Percentiles rank a stretch among this genome's conserved stretches.
These are phyloP conservation scores for Ophiostoma sp. DNA, from an alignment of 2,329 filamentous ascomycete genomes.

Conservation along the genomic window DNA sequence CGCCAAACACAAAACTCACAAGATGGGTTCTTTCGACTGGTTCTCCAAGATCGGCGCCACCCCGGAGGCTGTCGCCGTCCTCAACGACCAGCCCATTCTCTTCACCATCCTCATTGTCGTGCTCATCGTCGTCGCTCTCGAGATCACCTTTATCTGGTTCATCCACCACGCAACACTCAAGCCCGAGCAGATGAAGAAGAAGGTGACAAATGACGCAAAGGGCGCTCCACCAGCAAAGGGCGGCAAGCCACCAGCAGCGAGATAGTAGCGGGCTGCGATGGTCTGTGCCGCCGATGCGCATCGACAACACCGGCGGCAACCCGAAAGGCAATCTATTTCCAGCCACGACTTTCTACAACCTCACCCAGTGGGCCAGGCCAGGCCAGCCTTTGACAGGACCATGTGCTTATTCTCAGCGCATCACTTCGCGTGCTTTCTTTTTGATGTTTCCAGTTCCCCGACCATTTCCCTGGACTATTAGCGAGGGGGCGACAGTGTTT, in stretches of 20 bases:
- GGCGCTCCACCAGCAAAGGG: slow-evolving; percentile 33
- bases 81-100: slow-evolving; percentile 57
- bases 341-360: neutral
- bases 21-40: slow-evolving; percentile 51
- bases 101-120: slow-evolving; percentile 54
- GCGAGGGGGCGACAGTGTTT: no score
- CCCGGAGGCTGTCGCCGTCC: slow-evolving; percentile 50
- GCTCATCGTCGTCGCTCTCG: slow-evolving; percentile 44
- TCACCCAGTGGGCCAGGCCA: neutral
- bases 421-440: neutral
- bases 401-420: neutral
- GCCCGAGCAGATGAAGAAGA: slow-evolving; percentile 54
- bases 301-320: no score
- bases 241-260: slow-evolving; percentile 26
- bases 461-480: no score
- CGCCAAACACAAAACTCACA: neutral
- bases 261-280: slow-evolving; percentile 16
- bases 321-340: neutral
- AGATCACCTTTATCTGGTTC: slow-evolving; percentile 49
- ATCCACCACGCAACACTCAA: slow-evolving; percentile 57
- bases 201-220: slow-evolving; percentile 37
- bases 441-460: no score
- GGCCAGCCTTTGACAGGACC: neutral
- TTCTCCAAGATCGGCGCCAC: slow-evolving; percentile 53
- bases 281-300: neutral